phyloP scores from a whole-genome alignment of 345 rosid species.

The Corchorus capsularis region DNA sequence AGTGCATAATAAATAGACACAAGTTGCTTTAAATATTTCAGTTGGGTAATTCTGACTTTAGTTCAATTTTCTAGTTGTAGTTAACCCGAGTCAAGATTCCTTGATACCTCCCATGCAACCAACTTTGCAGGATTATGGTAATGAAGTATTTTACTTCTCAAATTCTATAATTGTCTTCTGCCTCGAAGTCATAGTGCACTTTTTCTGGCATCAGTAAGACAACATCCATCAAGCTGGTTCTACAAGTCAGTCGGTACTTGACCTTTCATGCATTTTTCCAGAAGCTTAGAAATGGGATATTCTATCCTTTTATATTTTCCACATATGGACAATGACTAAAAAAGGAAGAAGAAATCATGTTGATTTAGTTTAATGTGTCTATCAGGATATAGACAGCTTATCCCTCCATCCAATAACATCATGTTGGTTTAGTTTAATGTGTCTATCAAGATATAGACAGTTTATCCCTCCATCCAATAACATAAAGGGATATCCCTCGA shows the following conservation, averaged over 20 bases:
- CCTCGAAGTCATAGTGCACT: not conserved
- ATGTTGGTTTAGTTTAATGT: not conserved
- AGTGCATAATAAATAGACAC: no score
- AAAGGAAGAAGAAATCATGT: not conserved
- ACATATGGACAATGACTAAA: not conserved
- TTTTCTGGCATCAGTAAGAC: not conserved
- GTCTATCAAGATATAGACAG: not conserved
- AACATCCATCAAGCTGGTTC: not conserved
- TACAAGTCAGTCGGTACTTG: not conserved
- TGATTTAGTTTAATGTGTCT: not conserved
- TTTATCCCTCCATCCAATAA: not conserved
- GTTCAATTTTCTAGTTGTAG: no score
- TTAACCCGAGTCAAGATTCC: no score
- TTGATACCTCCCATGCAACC: no score
- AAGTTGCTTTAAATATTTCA: no score
- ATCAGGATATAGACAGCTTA: not conserved
- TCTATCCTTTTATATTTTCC: not conserved
- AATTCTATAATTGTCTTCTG: not conserved
- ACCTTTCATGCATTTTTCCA: not conserved
- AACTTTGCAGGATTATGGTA: not conserved
- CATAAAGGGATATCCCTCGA: not conserved
- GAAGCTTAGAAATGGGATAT: not conserved
- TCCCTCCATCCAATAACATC: not conserved
- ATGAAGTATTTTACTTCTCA: not conserved
- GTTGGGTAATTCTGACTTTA: no score